Evolutionary conservation across 768 basidiomycete species (phyloP).

Genomic region (Sarcomyxa edulis): DNA sequence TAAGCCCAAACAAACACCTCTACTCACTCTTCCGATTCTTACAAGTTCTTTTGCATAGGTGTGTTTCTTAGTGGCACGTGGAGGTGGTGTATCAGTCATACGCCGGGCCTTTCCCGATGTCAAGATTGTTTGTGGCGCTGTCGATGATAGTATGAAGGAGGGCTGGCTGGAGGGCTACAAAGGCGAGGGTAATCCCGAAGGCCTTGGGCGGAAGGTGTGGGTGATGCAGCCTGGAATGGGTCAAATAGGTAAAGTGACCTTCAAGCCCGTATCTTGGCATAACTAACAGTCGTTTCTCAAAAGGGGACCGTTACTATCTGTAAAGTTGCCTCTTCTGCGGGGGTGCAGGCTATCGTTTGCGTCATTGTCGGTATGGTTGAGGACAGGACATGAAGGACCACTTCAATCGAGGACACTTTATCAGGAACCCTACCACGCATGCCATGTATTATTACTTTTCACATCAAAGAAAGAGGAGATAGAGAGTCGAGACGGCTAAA

Average conservation of each 20-base stretch:
- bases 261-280: conserved; percentile 1
- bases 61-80: conserved; percentile 82
- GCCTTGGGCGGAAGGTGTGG: conserved; percentile 66
- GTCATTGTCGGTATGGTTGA: no score
- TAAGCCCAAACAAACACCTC: no score
- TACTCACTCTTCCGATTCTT: no score
- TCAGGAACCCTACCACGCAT: no score
- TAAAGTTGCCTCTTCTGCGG: not conserved
- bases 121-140: conserved; percentile 78
- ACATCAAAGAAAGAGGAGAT: no score
- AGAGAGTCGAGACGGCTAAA: no score
- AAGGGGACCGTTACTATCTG: conserved; percentile 10
- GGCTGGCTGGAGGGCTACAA: conserved; percentile 60
- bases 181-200: conserved; percentile 42
- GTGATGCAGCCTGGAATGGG: conserved; percentile 86
- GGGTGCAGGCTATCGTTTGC: no score
- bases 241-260: conserved; percentile 61
- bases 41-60: no score
- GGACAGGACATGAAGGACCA: no score
- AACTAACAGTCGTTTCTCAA: not conserved
- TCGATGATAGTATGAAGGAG: conserved; percentile 76
- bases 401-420: no score
- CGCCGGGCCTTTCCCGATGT: conserved; percentile 80
- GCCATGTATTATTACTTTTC: no score
- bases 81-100: conserved; percentile 73